Percentiles rank a stretch among this genome's conserved stretches.
Conservation (phyloP, 139 green algal genomes). For the Ettlia oleoabundans region DNA sequence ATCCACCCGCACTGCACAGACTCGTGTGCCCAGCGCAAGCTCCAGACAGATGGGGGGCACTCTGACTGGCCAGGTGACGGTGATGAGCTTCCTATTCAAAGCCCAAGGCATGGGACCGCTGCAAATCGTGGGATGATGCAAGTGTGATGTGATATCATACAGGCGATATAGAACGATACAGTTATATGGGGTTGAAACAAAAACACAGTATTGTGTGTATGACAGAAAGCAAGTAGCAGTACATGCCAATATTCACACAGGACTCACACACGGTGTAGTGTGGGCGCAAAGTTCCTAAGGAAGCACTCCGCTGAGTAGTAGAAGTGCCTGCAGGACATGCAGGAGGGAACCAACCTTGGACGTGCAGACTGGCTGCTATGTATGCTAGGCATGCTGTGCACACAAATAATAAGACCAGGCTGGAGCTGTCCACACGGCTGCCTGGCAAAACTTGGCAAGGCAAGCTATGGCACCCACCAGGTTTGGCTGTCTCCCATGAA, state of each 20-base stretch:
- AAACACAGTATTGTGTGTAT: background rate
- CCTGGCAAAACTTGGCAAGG: no score
- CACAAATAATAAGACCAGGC: no score
- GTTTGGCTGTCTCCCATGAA: conserved; percentile 51
- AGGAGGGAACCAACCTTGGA: background rate
- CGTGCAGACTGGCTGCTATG: no score
- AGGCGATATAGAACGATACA: no score
- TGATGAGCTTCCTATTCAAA: conserved; percentile 2
- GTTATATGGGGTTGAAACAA: no score
- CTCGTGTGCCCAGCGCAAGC: conserved; percentile 15
- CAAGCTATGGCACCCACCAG: background rate
- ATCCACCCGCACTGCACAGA: conserved; percentile 28
- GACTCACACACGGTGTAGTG: background rate
- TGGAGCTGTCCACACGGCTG: no score
- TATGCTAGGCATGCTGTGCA: no score
- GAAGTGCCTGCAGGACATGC: conserved; percentile 24
- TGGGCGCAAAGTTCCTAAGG: conserved; percentile 28
- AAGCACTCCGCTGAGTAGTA: conserved; percentile 40
- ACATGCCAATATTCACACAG: background rate
- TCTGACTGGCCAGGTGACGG: conserved; percentile 9
- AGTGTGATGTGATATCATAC: background rate
- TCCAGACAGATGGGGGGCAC: conserved; percentile 22
- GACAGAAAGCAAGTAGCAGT: background rate
- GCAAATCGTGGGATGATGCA: background rate
- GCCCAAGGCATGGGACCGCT: background rate